phyloP scores from a whole-genome alignment of 768 basidiomycete genomes.

The Pulveroboletus sp. region DNA sequence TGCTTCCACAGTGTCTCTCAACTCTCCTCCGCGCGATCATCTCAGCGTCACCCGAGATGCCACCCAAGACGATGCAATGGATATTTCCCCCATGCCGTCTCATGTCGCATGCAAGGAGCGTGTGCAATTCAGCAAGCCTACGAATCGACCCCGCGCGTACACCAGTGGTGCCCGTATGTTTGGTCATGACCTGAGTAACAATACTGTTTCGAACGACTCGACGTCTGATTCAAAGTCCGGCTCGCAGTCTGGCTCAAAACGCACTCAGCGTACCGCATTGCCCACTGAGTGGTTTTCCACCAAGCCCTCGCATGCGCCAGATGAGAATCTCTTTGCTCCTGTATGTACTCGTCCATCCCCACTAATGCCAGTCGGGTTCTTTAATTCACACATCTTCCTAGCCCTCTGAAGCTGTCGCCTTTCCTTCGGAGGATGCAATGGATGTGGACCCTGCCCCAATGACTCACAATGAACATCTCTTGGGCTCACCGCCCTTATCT shows the following conservation, averaged over 20 bases:
- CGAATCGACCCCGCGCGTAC: conserved; percentile 56
- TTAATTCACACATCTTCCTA: conserved; percentile 19
- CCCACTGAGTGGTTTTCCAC: conserved; percentile 55
- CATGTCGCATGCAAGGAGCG: conserved; percentile 24
- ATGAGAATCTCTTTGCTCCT: conserved; percentile 26
- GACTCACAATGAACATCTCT: conserved; percentile 28
- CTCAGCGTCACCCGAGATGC: conserved; percentile 44
- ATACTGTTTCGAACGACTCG: conserved; percentile 28
- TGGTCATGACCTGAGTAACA: conserved; percentile 70
- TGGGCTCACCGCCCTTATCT: conserved; percentile 40
- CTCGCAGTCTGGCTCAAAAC: conserved; percentile 44
- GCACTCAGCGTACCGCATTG: conserved; percentile 56
- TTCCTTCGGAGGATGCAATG: conserved; percentile 65
- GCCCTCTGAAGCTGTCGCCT: conserved; percentile 36
- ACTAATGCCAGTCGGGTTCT: neutral
- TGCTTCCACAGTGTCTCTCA: conserved; percentile 75
- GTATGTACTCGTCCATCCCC: conserved; percentile 17
- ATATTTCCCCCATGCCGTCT: conserved; percentile 67
- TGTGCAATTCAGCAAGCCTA: conserved; percentile 27
- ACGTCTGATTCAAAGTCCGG: conserved; percentile 24
- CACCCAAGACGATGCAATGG: conserved; percentile 64
- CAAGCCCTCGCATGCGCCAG: conserved; percentile 23
- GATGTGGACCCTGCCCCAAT: conserved; percentile 64
- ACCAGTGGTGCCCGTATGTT: conserved; percentile 66
- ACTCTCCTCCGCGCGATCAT: conserved; percentile 57